These are phyloP conservation scores for Serendipita indica DNA, from an alignment of 768 basidiomycete genomes.

Conservation along the genomic window DNA sequence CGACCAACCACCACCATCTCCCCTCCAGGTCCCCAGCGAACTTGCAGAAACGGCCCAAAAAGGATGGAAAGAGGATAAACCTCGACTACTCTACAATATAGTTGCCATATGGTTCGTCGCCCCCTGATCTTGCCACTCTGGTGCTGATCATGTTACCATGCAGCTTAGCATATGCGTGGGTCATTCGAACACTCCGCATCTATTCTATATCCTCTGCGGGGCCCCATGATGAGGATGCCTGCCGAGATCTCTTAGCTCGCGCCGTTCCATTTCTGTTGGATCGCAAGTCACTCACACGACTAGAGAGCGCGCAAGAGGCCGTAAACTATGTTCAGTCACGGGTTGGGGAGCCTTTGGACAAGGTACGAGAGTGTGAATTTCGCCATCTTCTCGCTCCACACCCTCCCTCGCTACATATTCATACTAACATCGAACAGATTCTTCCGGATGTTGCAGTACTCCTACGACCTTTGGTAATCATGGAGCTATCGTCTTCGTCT, in stretches of 20 bases:
- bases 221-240: conserved; percentile 32
- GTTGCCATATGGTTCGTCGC: conserved; percentile 46
- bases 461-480: neutral
- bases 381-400: neutral
- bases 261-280: conserved; percentile 53
- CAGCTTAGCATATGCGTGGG: conserved; percentile 57
- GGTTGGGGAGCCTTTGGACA: conserved; percentile 23
- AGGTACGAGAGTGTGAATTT: neutral
- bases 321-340: conserved; percentile 55
- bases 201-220: conserved; percentile 38
- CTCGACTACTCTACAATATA: conserved; percentile 50
- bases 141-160: neutral
- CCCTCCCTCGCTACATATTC: neutral
- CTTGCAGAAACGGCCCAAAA: neutral
- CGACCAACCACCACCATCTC: neutral
- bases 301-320: conserved; percentile 35
- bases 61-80: neutral
- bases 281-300: conserved; percentile 39
- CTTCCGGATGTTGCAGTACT: neutral
- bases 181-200: conserved; percentile 43
- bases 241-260: conserved; percentile 29
- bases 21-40: neutral
- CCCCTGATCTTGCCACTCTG: neutral
- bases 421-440: neutral
- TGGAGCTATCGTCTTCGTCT: neutral